These are phyloP conservation scores for Noccaea caerulescens DNA, from an alignment of 345 rosid species.

Conservation along the genomic window DNA sequence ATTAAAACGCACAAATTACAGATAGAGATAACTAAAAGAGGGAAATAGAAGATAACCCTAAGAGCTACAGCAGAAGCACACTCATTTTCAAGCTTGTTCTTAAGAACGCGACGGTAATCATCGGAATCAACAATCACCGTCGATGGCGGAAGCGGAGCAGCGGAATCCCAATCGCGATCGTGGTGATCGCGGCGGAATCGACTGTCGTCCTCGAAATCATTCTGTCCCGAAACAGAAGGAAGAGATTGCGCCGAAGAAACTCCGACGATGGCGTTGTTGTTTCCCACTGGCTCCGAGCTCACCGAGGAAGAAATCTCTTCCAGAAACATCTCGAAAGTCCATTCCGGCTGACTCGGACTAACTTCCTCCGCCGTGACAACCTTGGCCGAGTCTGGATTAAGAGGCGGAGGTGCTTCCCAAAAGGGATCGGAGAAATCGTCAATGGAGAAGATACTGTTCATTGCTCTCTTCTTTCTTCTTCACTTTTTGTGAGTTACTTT, in stretches of 20 bases:
- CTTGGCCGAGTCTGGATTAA: slow-evolving; percentile 22
- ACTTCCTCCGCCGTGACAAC: slow-evolving; percentile 41
- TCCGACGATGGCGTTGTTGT: slow-evolving; percentile 43
- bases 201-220: slow-evolving; percentile 53
- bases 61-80: slow-evolving; percentile 56
- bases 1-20: slow-evolving; percentile 22
- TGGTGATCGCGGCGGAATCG: slow-evolving; percentile 33
- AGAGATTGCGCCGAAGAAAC: slow-evolving; percentile 47
- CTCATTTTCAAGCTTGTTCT: slow-evolving; percentile 67
- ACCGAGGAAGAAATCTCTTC: slow-evolving; percentile 53
- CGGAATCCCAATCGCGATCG: slow-evolving; percentile 42
- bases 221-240: slow-evolving; percentile 47
- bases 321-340: slow-evolving; percentile 69
- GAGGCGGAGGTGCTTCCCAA: slow-evolving; percentile 55
- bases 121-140: slow-evolving; percentile 48
- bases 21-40: neutral
- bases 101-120: slow-evolving; percentile 60
- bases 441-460: slow-evolving; percentile 58
- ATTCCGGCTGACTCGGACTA: slow-evolving; percentile 58
- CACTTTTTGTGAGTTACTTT: slow-evolving; percentile 23
- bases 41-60: slow-evolving; percentile 46
- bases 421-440: slow-evolving; percentile 80
- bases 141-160: slow-evolving; percentile 36
- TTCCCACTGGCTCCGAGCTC: slow-evolving; percentile 44
- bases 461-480: slow-evolving; percentile 27